Evolutionary conservation across 2,329 filamentous ascomycete species (phyloP), one percentile per base, ranked within the genome.

Genomic region (Aspergillus sp.): DNA sequence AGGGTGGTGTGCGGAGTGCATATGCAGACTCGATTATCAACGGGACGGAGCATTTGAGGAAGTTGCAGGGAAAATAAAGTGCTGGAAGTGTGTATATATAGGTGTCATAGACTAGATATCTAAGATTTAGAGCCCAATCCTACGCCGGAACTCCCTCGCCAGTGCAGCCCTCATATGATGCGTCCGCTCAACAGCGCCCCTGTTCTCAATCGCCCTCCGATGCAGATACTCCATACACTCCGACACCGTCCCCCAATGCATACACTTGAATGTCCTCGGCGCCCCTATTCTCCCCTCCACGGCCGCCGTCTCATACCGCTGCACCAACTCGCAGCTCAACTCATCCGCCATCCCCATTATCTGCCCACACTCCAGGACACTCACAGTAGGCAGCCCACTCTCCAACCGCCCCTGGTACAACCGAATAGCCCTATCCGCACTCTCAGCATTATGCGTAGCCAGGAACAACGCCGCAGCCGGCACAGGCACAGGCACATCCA

Each of bases 291-390:
- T 53, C 56, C 56, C 53, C 24, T 60, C 39, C 55, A 59, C 52
- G 53, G 63, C 12, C 11, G 58, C 59, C 3, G 55, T 59, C 62
- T 56, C 66, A 62, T 59, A 69, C 65, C 56, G 61, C 53, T 60
- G 57, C 41, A 84, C 71, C 0, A 84, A 67, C 15, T 77, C 74
- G 62, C 81, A 80, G 18, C 87, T 89, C 51, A 96, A 85, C 69
- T 96, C 91, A 66, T 96, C 92, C 2, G 91, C 92, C 92, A 96
- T 96, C 20, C 92, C 91, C 76, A 91, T 88, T 2, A 96, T 83
- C 76, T 96, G 91, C 2, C 88, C 88, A 71, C 89, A 90, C n/a
- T 77, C 72, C 34, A 36, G 6, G 1, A 82, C 70, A 3, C 75
- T 67, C 39, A 73, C 62, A 24, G 70, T 70, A 52, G 69, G 63